Base-by-base conservation (phyloP, 2,329 filamentous ascomycete genomes). In the Ceratocystis cubensis region DNA sequence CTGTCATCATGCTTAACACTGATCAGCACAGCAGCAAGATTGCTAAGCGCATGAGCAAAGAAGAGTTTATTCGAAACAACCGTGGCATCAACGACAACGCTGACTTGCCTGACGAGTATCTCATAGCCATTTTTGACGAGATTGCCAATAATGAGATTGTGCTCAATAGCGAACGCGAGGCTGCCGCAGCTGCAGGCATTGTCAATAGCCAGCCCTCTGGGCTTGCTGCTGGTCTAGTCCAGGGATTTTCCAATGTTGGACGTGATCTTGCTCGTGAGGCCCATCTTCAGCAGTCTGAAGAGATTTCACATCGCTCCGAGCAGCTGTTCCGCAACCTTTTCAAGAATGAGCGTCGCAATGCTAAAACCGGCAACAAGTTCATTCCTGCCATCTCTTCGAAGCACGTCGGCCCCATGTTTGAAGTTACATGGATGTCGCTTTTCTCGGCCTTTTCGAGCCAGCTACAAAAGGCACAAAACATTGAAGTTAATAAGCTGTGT, bases 21-120 rank as follows among this genome's bases (percentile, higher is more conserved):
- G 94, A 99, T 78, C 84, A 93, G 71, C 94, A 99, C 77, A 97
- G 93, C 75, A 82, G 79, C 70, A 96, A 96, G 74, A 83, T 99
- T 71, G 81, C 80, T 1, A 85, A 84, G 71, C 86, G 91, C 65
- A 99, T 99, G 94, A 95, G 88, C 30, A 91, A 91, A 70, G 89
- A 96, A 69, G 95, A 99, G 71, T 99, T 99, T 73, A 96, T 99
- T 79, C 96, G 96, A 79, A 99, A 99, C 77, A 99, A 99, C 75
- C 82, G 94, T 33, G 94, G 94, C 67, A 99, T 99, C 79, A 97
- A 99, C 76, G 94, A 99, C 76, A 93, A 89, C 71, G 88, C 91
- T 37, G 90, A 97, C 78, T 78, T 99, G 68, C 94, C 95, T 0
- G 86, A 95, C 63, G 94, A 99, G 46, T 99, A 99, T 73, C 84